These are phyloP conservation scores for Triticum dicoccoides DNA, from an alignment of 176 grass and related monocot species.

Conservation along the genomic window DNA sequence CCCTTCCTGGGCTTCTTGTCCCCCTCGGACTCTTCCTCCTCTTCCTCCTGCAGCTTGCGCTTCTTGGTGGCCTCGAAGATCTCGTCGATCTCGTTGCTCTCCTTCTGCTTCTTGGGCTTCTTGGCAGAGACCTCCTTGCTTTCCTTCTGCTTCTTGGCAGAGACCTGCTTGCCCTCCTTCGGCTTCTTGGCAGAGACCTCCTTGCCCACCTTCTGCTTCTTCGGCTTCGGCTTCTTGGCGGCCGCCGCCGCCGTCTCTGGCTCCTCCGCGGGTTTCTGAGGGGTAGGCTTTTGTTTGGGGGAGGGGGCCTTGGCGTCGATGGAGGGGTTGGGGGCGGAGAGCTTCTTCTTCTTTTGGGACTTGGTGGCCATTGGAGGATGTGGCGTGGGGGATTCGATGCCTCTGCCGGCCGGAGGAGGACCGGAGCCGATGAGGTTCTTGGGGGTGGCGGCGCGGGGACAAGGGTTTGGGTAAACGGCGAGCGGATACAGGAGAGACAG, in stretches of 20 bases:
- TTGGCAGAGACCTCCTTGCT: neutral
- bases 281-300: neutral
- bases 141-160: conserved; percentile 48
- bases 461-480: conserved; percentile 21
- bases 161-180: conserved; percentile 58
- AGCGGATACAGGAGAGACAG: neutral
- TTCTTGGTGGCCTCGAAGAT: conserved; percentile 69
- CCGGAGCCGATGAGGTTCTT: neutral
- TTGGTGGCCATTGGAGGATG: conserved; percentile 31
- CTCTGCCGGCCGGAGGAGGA: conserved; percentile 2
- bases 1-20: conserved; percentile 24
- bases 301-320: neutral
- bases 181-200: conserved; percentile 47
- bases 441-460: neutral
- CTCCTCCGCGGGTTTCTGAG: neutral
- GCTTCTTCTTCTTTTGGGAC: conserved; percentile 31
- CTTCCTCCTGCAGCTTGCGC: conserved; percentile 20
- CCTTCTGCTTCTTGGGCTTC: conserved; percentile 62
- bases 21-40: conserved; percentile 5
- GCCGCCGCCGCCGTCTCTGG: neutral
- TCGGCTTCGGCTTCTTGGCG: conserved; percentile 46
- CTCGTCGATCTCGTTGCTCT: conserved; percentile 66
- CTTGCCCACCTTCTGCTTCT: conserved; percentile 50
- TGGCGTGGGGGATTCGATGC: neutral
- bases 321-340: neutral